Conservation (phyloP, 352 stramenopile species). For the Globisporangium okanoganense region DNA sequence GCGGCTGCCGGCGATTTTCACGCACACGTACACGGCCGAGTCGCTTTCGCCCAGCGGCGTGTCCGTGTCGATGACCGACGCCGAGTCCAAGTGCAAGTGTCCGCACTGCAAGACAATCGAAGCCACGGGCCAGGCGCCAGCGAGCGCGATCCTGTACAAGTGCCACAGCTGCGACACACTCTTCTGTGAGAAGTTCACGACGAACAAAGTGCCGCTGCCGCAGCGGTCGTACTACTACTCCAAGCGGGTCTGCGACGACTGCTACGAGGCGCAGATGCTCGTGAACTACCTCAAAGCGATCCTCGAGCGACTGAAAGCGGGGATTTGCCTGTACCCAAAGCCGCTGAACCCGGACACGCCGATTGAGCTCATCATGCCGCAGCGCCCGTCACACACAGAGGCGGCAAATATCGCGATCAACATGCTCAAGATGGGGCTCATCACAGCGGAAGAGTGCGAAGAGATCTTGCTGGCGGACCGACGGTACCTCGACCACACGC, state of each 20-base stretch:
- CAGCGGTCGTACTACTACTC: slow-evolving; percentile 80
- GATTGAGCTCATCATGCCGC: slow-evolving; percentile 88
- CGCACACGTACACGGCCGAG: slow-evolving; percentile 38
- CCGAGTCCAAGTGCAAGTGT: slow-evolving; percentile 66
- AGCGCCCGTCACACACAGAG: slow-evolving; percentile 72
- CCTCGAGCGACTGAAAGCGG: slow-evolving; percentile 78
- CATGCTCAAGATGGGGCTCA: slow-evolving; percentile 74
- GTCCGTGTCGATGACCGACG: slow-evolving; percentile 42
- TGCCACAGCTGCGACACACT: slow-evolving; percentile 79
- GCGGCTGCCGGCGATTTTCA: slow-evolving; percentile 41
- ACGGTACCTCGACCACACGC: slow-evolving; percentile 78
- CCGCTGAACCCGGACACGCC: slow-evolving; percentile 78
- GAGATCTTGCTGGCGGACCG: slow-evolving; percentile 80
- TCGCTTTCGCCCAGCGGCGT: slow-evolving; percentile 56
- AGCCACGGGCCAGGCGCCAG: slow-evolving; percentile 23
- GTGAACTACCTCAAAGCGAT: slow-evolving; percentile 85
- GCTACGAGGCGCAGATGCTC: slow-evolving; percentile 80
- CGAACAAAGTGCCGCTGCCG: slow-evolving; percentile 72
- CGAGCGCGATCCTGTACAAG: slow-evolving; percentile 60
- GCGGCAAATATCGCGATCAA: slow-evolving; percentile 86
- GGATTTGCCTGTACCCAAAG: slow-evolving; percentile 85
- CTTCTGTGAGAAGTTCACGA: slow-evolving; percentile 82
- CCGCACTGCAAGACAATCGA: slow-evolving; percentile 52
- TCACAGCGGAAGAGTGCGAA: slow-evolving; percentile 87
- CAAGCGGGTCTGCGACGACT: slow-evolving; percentile 85